Percentiles rank a stretch among this genome's conserved stretches.
Conservation (phyloP, 176 grass and related monocot genomes). For the Tuctoria greenei region DNA sequence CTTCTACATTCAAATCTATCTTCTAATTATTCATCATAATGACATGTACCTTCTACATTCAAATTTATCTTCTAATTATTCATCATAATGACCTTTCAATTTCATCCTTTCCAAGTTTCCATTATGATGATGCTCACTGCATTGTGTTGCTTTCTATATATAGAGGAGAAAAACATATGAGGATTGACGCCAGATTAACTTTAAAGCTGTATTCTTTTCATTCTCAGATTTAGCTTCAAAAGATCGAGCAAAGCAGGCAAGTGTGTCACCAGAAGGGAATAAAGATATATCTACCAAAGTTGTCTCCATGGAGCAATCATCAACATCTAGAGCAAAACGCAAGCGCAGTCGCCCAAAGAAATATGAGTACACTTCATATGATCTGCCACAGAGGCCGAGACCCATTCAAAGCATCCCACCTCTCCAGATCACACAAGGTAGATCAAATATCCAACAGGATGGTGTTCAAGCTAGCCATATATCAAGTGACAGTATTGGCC, state of each 20-base stretch:
- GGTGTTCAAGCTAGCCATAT: constrained; percentile 21
- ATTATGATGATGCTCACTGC: neutral
- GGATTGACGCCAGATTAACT: neutral
- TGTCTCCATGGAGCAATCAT: constrained; percentile 18
- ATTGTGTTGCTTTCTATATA: neutral
- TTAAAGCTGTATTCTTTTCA: neutral
- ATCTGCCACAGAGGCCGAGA: constrained; percentile 32
- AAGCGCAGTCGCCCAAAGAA: constrained; percentile 59
- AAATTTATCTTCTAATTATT: neutral
- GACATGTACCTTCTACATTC: too few species aligned
- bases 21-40: neutral
- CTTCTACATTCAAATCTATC: neutral
- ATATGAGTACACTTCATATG: constrained; percentile 24
- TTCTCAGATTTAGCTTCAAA: neutral
- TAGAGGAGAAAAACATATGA: constrained; percentile 1
- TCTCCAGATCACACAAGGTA: constrained; percentile 32
- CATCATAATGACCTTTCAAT: neutral
- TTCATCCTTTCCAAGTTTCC: constrained; percentile 4
- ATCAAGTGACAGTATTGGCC: constrained; percentile 19
- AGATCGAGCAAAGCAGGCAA: neutral
- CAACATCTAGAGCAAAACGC: constrained; percentile 37
- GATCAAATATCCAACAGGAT: constrained; percentile 27
- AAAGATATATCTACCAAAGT: constrained; percentile 27
- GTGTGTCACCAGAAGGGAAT: constrained; percentile 46
- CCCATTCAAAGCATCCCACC: constrained; percentile 38